These are phyloP conservation scores for Pistacia atlantica DNA, from an alignment of 345 rosid genomes.

Conservation along the genomic window DNA sequence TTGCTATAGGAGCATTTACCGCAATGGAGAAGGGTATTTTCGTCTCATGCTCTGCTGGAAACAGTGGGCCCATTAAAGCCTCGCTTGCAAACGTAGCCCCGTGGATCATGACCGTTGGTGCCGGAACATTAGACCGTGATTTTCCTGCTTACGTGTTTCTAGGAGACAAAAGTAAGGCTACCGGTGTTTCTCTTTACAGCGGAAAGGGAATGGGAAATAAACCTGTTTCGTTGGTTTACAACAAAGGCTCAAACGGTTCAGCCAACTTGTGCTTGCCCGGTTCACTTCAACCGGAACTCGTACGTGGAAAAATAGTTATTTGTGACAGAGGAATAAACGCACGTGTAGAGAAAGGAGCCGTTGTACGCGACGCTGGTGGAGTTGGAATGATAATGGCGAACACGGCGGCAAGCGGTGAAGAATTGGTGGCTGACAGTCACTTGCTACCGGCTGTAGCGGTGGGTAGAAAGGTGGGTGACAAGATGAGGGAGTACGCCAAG, in stretches of 20 bases:
- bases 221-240: constrained; percentile 56
- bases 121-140: constrained; percentile 83
- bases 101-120: constrained; percentile 95
- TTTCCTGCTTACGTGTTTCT: constrained; percentile 72
- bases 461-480: constrained; percentile 64
- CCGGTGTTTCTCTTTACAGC: constrained; percentile 78
- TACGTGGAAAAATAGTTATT: constrained; percentile 73
- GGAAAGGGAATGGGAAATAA: constrained; percentile 63
- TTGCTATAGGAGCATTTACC: constrained; percentile 71
- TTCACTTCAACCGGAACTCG: constrained; percentile 56
- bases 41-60: constrained; percentile 85
- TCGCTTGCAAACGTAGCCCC: constrained; percentile 84
- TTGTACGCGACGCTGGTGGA: constrained; percentile 81
- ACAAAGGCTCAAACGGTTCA: constrained; percentile 38
- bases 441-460: constrained; percentile 74
- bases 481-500: constrained; percentile 51
- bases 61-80: constrained; percentile 64
- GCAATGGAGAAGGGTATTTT: constrained; percentile 83
- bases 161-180: constrained; percentile 46
- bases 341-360: constrained; percentile 81
- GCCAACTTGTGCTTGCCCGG: constrained; percentile 71
- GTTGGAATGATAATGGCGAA: constrained; percentile 86
- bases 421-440: constrained; percentile 84
- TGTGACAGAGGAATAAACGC: constrained; percentile 81
- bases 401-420: constrained; percentile 63